These are phyloP conservation scores for Scedosporium minutisporum DNA, from an alignment of 2,329 filamentous ascomycete genomes.

Conservation along the genomic window DNA sequence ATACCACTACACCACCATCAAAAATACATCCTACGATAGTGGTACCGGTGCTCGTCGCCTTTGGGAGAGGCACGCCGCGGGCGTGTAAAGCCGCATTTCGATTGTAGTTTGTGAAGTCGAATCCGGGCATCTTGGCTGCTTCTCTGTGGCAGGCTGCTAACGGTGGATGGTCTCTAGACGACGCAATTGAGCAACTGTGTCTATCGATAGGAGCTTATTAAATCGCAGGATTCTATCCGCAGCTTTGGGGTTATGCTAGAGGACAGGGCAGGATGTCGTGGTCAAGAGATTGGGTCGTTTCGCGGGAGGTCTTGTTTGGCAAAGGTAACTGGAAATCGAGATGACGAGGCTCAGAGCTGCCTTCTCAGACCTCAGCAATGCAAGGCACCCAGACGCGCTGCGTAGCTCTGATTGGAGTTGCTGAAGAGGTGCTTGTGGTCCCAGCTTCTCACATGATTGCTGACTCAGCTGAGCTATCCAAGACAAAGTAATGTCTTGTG, in stretches of 20 bases:
- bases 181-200: not conserved
- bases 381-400: slow-evolving; percentile 6
- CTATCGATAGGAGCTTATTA: not conserved
- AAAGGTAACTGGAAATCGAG: not conserved
- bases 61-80: slow-evolving; percentile 85
- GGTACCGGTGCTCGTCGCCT: slow-evolving; percentile 96
- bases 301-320: slow-evolving; percentile 5
- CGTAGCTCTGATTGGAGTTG: not conserved
- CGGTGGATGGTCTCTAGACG: not conserved
- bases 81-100: slow-evolving; percentile 95
- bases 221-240: not conserved
- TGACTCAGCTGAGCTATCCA: not conserved
- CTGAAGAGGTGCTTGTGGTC: not conserved
- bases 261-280: not conserved
- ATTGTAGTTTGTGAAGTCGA: slow-evolving; percentile 99
- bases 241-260: not conserved
- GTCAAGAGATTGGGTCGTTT: not conserved
- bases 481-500: too few relatives aligned
- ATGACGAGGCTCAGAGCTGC: slow-evolving; percentile 18
- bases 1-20: slow-evolving; percentile 87
- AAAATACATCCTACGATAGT: slow-evolving; percentile 98
- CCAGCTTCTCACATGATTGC: slow-evolving; percentile 4
- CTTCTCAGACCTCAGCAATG: slow-evolving; percentile 14
- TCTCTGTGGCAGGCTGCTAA: not conserved
- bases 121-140: slow-evolving; percentile 69